phyloP scores from a whole-genome alignment of 495 filamentous ascomycete species.

The Daldinia decipiens region DNA sequence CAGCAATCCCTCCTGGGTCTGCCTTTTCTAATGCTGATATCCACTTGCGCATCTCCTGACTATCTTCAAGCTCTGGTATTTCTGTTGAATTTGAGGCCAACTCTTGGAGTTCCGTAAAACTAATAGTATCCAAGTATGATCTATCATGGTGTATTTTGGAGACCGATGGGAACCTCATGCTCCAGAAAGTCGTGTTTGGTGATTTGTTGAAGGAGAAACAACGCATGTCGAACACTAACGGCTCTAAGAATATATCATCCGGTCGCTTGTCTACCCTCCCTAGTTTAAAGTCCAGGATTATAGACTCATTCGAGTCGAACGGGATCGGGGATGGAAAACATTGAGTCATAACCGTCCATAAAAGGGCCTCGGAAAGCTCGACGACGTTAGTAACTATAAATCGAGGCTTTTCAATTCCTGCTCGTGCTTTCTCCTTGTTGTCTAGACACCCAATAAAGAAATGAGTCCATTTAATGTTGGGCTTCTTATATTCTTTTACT shows the following conservation, averaged over 20 bases:
- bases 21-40: slow-evolving; percentile 62
- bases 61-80: slow-evolving; percentile 49
- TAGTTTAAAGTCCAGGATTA: slow-evolving; percentile 48
- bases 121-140: slow-evolving; percentile 54
- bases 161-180: slow-evolving; percentile 58
- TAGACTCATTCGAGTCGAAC: slow-evolving; percentile 45
- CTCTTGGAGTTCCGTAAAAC: slow-evolving; percentile 57
- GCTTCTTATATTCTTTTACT: slow-evolving; percentile 58
- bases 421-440: slow-evolving; percentile 72
- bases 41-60: slow-evolving; percentile 66
- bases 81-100: slow-evolving; percentile 53
- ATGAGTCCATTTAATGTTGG: slow-evolving; percentile 74
- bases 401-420: slow-evolving; percentile 62
- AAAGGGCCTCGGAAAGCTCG: slow-evolving; percentile 52
- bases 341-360: slow-evolving; percentile 48
- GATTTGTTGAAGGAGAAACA: slow-evolving; percentile 60
- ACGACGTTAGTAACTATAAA: slow-evolving; percentile 71
- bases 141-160: slow-evolving; percentile 60
- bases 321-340: slow-evolving; percentile 50
- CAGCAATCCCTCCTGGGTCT: slow-evolving; percentile 49
- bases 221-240: slow-evolving; percentile 58
- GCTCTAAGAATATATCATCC: slow-evolving; percentile 51
- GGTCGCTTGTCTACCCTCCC: slow-evolving; percentile 42
- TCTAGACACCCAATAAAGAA: slow-evolving; percentile 81
- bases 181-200: slow-evolving; percentile 58